Evolutionary conservation across 1,139 yeast genomes (phyloP), one percentile per base, ranked within the genome.

Genomic region (Scheffersomyces quercinus): DNA sequence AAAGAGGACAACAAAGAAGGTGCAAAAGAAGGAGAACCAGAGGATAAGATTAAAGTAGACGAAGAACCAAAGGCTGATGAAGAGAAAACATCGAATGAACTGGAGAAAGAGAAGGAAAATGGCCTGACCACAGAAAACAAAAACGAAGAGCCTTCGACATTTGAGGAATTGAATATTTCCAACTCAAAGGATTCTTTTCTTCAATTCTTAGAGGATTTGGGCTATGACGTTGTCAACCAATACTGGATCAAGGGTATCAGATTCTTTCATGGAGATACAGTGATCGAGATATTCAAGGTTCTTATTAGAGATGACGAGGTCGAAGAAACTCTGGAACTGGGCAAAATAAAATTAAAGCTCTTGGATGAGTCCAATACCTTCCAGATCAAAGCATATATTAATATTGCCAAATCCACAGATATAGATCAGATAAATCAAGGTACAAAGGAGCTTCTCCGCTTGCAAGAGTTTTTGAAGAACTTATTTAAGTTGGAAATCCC

Each of bases 321-420:
- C 9, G 52, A 54, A 8, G 53, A 48, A 16, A 44, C 53, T 13
- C 43, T 53, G n/a, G 52, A 54, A 16, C 47, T 49, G 20, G 58
- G 52, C 33, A 56, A 62, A 39, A 65, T 73, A 46, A 65, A 66
- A 31, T 59, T 79, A 39, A 68, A 65, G 54, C 62, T 82, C 20
- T 61, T 83, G 43, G 89, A 84, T 54, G 69, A 67, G 39, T 72
- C 84, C 20, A 80, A 77, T 38, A 73, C 77, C 14, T 82, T 82
- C 65, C 78, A 85, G 44, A 70, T 89, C 12, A 83, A 82, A 59
- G 82, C 85, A 6, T 85, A 75, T 53, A 81, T 86, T 16, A 85
- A 88, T 52, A 83, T 88, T 6, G 81, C 82, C 14, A 79, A 79
- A 46, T 71, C 88, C 12, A 87, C 95, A 2, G 96, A 88, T 60